A percentile compares a stretch with the other conserved stretches of the same genome.
Evolutionary conservation across 805 yeast genomes (phyloP).

Genomic region (Candida xiaguanensis): DNA sequence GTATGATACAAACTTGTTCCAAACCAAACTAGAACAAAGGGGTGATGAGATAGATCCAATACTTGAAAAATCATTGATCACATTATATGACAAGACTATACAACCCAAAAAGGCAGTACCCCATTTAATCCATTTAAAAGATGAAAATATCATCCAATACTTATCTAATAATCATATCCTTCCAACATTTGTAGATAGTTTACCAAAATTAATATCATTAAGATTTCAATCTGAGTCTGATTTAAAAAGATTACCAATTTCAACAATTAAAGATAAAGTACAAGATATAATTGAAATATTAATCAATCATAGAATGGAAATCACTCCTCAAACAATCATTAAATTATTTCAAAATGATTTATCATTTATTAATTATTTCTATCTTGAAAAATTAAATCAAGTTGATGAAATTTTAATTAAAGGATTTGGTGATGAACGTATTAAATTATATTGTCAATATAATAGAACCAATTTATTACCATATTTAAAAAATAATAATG

Average conservation of each 20-base stretch:
- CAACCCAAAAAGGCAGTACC: constrained; percentile 62
- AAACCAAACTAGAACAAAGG: constrained; percentile 38
- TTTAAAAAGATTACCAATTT: constrained; percentile 37
- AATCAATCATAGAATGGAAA: constrained; percentile 62
- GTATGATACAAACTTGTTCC: constrained; percentile 45
- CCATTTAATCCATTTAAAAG: constrained; percentile 57
- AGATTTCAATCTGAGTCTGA: constrained; percentile 35
- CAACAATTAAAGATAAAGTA: constrained; percentile 36
- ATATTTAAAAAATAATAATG: constrained; percentile 56
- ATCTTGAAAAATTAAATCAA: constrained; percentile 55
- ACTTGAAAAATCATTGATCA: constrained; percentile 45
- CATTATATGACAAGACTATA: constrained; percentile 52
- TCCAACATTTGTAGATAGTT: constrained; percentile 38
- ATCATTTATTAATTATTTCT: constrained; percentile 56
- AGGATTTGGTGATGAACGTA: constrained; percentile 63
- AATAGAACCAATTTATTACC: constrained; percentile 53
- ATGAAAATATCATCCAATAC: constrained; percentile 52
- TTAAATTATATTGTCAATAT: constrained; percentile 61
- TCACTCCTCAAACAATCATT: constrained; percentile 53
- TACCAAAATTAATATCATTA: constrained; percentile 51
- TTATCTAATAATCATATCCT: constrained; percentile 63
- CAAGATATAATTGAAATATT: constrained; percentile 48
- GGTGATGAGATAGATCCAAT: constrained; percentile 16
- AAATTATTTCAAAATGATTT: constrained; percentile 41
- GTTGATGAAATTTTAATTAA: constrained; percentile 54